Conservation (phyloP, 352 stramenopile species). For the Phytophthora kernoviae region DNA sequence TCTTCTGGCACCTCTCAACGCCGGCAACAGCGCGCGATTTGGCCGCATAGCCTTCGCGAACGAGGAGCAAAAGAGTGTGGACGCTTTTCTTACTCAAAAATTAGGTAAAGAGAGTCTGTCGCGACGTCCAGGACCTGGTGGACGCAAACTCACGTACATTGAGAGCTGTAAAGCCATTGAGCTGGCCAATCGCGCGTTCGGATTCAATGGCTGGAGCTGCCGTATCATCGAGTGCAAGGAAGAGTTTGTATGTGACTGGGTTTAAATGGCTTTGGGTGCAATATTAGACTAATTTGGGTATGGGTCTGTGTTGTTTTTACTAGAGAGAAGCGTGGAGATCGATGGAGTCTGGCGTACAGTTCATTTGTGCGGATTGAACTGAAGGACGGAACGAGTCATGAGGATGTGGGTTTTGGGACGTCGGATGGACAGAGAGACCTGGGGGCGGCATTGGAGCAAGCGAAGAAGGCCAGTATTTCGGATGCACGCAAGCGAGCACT, state of each 20-base stretch:
- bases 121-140: conserved; percentile 66
- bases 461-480: conserved; percentile 89
- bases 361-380: conserved; percentile 84
- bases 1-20: conserved; percentile 9
- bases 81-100: conserved; percentile 83
- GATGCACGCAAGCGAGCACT: conserved; percentile 82
- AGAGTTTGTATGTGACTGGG: conserved; percentile 69
- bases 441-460: conserved; percentile 75
- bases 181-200: conserved; percentile 87
- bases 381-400: conserved; percentile 84
- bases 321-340: conserved; percentile 70
- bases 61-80: conserved; percentile 59
- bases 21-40: conserved; percentile 39
- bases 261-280: neutral
- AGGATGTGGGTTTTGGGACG: conserved; percentile 83
- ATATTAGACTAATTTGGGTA: neutral
- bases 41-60: conserved; percentile 59
- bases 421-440: conserved; percentile 80
- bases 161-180: conserved; percentile 91
- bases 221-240: conserved; percentile 86
- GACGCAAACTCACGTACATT: conserved; percentile 84
- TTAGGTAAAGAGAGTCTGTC: conserved; percentile 78
- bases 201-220: conserved; percentile 89
- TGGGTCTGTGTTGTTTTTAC: conserved; percentile 21
- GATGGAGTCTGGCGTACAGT: conserved; percentile 81